These are phyloP conservation scores for Ichthyophthirius multifiliis DNA, from an alignment of 169 alveolate species.

Conservation along the genomic window DNA sequence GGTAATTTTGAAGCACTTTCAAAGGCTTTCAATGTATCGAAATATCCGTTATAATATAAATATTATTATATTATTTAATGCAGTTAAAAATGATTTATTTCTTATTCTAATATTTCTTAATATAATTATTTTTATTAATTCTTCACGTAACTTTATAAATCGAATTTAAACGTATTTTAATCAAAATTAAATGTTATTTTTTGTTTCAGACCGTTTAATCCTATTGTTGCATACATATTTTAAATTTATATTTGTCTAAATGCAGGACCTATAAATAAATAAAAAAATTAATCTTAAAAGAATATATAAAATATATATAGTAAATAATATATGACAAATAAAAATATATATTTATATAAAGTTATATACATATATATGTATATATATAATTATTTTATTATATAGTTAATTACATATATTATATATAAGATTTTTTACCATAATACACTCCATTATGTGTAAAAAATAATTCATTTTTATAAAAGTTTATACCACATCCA, in stretches of 20 bases:
- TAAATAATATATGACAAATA: no score
- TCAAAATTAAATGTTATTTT: conserved; percentile 8
- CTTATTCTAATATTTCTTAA: neutral
- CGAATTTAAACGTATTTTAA: neutral
- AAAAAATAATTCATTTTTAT: conserved; percentile 14
- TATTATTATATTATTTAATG: neutral
- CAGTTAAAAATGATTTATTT: neutral
- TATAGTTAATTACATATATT: no score
- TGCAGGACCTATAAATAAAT: neutral
- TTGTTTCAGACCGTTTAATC: neutral
- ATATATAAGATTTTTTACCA: neutral
- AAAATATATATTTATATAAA: no score
- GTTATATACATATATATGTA: no score
- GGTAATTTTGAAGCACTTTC: neutral
- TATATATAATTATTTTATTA: no score
- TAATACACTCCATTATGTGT: neutral
- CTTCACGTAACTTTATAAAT: neutral
- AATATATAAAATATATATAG: neutral
- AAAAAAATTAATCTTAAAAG: neutral
- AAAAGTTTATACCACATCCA: conserved; percentile 22
- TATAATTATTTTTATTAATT: neutral
- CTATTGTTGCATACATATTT: conserved; percentile 1
- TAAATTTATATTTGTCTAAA: neutral
- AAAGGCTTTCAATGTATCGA: conserved; percentile 8
- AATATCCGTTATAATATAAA: conserved; percentile 16